A percentile compares a stretch with the other conserved stretches of the same genome.
Conservation (phyloP, 257 asterid species). For the Salvia hispanica region DNA sequence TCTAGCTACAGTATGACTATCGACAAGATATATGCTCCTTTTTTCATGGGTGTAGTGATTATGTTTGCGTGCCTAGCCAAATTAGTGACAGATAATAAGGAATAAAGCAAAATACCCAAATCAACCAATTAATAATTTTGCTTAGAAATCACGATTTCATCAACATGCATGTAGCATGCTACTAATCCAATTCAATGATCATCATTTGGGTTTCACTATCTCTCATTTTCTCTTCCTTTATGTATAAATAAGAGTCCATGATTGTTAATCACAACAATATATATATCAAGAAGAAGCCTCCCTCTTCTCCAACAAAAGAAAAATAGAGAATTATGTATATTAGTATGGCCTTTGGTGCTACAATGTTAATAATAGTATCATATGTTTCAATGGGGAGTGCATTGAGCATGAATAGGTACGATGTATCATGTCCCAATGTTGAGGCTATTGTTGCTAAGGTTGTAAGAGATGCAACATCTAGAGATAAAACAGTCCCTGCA, state of each 20-base stretch:
- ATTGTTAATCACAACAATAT: neutral
- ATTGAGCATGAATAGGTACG: constrained; percentile 46
- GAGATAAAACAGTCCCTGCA: constrained; percentile 65
- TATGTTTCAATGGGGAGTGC: constrained; percentile 26
- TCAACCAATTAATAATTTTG: constrained; percentile 18
- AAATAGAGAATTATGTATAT: neutral
- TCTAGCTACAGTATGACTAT: neutral
- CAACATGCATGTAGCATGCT: constrained; percentile 29
- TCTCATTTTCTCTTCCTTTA: neutral
- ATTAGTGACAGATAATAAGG: constrained; percentile 8
- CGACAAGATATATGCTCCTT: neutral
- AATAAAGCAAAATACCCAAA: neutral
- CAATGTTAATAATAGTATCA: constrained; percentile 22
- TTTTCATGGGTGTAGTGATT: constrained; percentile 10
- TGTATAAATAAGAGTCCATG: constrained; percentile 12
- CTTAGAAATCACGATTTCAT: constrained; percentile 39
- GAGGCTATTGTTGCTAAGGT: constrained; percentile 50
- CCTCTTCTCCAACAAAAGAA: neutral
- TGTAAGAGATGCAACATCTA: constrained; percentile 47
- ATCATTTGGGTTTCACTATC: constrained; percentile 17
- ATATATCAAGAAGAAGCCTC: no score
- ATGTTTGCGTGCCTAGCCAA: constrained; percentile 1
- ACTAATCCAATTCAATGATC: constrained; percentile 16
- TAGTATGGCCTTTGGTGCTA: constrained; percentile 21
- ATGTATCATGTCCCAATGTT: constrained; percentile 52